A percentile compares a stretch with the other conserved stretches of the same genome.
Evolutionary conservation across 345 rosid species (phyloP).

Genomic region (Angophora floribunda): DNA sequence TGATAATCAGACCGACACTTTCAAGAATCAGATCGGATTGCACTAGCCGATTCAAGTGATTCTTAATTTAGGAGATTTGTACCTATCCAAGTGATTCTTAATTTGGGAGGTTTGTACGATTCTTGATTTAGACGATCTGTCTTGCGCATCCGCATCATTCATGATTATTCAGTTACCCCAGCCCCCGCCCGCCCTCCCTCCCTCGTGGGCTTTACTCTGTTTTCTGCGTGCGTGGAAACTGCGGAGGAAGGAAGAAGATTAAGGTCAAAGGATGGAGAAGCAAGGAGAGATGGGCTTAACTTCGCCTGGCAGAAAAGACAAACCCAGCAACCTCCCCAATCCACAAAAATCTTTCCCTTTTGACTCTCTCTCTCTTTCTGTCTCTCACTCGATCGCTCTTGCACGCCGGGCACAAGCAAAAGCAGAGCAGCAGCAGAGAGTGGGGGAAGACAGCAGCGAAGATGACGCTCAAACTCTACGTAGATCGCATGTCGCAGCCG

Average conservation of each 20-base stretch:
- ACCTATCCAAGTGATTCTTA: no score
- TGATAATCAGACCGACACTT: no score
- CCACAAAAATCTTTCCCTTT: background rate
- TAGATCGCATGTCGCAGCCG: slow-evolving; percentile 76
- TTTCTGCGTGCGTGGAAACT: background rate
- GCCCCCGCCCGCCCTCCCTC: no score
- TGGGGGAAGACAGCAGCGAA: background rate
- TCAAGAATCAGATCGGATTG: no score
- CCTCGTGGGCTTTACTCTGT: background rate
- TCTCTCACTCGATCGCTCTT: background rate
- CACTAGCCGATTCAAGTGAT: no score
- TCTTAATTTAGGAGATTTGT: no score
- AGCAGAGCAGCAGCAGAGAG: no score
- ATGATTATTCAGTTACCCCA: background rate
- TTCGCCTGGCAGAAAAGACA: background rate
- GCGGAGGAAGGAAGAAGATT: background rate
- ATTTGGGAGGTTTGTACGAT: no score
- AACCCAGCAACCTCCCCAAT: background rate
- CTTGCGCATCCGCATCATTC: no score
- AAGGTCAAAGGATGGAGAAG: background rate
- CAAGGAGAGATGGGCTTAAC: background rate
- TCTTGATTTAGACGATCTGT: no score
- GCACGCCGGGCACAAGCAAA: background rate
- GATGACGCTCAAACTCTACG: slow-evolving; percentile 71
- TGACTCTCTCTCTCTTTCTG: background rate